Evolutionary conservation across 1,139 yeast genomes (phyloP), one percentile per base, ranked within the genome.

Genomic region (Yamadazyma buinensis): DNA sequence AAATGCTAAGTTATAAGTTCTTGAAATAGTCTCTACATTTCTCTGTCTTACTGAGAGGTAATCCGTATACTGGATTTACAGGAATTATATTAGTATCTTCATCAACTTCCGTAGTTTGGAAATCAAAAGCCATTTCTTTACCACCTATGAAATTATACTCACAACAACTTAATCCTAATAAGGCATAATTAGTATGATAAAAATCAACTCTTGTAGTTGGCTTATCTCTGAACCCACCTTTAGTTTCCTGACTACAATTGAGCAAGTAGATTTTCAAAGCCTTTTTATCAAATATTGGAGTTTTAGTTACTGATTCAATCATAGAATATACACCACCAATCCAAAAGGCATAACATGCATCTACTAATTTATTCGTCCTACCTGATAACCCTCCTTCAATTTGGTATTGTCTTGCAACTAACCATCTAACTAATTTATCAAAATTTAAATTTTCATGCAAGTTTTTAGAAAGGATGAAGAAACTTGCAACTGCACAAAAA

Each of bases 331-430:
- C 53, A 0, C 87, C 95, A 1, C 98, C 98, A 2, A 90, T 82
- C 98, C 98, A 92, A 55, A 84, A 94, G 51, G 90, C 79, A 56
- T 94, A 94, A 57, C 99, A 94, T 0, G 95, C 96, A 57, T 94
- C 99, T 1, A 92, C 97, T 28, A 94, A 68, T 57, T 94, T 94
- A 54, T 92, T 90, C 0, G 95, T 77, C 37, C 99, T 73, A 0
- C 99, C 99, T 8, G 80, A 73, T 30, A 90, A 73, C 0, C 97
- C 97, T 7, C 95, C 95, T 53, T 88, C 97, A 7, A 77, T 57
- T 23, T 64, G 64, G 39, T 70, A 64, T 53, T 92, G 98, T 28
- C 95, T 72, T 15, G 72, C 61, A 5, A 72, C 70, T 4, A 80
- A 64, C 98, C 98, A 94, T 34, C 70, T 56, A 3, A 72, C 41